Evolutionary conservation across 208 protist genomes (phyloP).

Genomic region (Leishmania amazonensis): DNA sequence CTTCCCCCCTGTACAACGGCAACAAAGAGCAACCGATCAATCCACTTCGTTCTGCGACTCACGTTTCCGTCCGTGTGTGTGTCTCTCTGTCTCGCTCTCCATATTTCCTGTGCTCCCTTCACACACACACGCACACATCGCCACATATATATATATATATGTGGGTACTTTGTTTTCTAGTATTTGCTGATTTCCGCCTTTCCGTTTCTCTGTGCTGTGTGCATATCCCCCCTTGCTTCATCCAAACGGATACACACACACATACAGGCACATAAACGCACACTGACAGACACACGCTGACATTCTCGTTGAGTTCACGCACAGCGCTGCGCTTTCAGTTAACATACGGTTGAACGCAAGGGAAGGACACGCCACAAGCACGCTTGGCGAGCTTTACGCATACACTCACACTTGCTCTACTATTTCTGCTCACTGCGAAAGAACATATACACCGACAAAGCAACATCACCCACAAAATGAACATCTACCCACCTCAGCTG

Average conservation of each 20-base stretch:
- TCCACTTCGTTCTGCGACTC: neutral
- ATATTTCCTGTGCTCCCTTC: neutral
- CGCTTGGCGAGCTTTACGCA: neutral
- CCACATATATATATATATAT: too few species aligned
- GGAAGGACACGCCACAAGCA: neutral
- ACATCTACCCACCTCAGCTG: slow-evolving; percentile 20
- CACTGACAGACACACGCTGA: neutral
- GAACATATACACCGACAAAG: neutral
- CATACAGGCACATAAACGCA: neutral
- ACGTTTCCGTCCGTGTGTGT: neutral
- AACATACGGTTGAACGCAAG: too few species aligned
- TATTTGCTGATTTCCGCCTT: neutral
- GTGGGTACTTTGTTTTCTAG: neutral
- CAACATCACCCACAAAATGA: slow-evolving; percentile 8
- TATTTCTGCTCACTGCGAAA: neutral
- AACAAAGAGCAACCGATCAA: neutral
- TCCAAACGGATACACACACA: neutral
- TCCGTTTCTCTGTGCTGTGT: neutral
- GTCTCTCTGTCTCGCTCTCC: neutral
- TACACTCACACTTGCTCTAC: neutral
- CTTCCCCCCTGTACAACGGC: neutral
- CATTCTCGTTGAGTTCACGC: neutral
- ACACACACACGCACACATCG: neutral
- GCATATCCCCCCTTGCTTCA: too few species aligned
- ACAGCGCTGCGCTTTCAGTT: neutral